Evolutionary conservation across 345 rosid species (phyloP).

Genomic region (Trapa bicornis): DNA sequence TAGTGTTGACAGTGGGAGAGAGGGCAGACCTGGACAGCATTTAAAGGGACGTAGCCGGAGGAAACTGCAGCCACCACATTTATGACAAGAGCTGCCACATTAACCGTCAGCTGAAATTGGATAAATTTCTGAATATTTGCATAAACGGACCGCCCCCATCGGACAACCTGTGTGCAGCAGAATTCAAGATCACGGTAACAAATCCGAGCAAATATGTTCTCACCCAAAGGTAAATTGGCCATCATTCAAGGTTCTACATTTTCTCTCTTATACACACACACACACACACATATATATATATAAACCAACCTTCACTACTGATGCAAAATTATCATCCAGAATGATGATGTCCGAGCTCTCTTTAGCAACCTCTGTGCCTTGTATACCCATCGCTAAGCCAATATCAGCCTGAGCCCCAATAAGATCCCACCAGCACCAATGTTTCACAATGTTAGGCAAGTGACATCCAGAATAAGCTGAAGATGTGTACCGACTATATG

Average conservation of each 20-base stretch:
- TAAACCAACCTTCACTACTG: constrained; percentile 76
- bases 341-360: constrained; percentile 97
- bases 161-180: constrained; percentile 47
- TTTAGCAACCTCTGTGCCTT: constrained; percentile 97
- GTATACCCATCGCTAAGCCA: constrained; percentile 97
- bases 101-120: constrained; percentile 96
- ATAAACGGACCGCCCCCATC: constrained; percentile 99
- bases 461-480: background rate
- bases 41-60: constrained; percentile 90
- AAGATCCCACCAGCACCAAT: constrained; percentile 1
- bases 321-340: constrained; percentile 82
- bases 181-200: background rate
- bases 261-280: background rate
- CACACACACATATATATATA: too few species aligned
- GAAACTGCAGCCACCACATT: constrained; percentile 91
- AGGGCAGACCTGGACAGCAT: constrained; percentile 76
- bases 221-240: background rate
- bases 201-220: background rate
- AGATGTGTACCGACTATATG: background rate
- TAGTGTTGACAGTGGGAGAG: background rate
- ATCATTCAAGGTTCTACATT: background rate
- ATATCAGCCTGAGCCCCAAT: constrained; percentile 61
- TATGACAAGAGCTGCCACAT: constrained; percentile 87
- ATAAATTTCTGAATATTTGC: constrained; percentile 98
- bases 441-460: background rate